A percentile compares a stretch with the other conserved stretches of the same genome.
Conservation (phyloP, 148 eudicot genomes). For the Chenopodium formosanum region DNA sequence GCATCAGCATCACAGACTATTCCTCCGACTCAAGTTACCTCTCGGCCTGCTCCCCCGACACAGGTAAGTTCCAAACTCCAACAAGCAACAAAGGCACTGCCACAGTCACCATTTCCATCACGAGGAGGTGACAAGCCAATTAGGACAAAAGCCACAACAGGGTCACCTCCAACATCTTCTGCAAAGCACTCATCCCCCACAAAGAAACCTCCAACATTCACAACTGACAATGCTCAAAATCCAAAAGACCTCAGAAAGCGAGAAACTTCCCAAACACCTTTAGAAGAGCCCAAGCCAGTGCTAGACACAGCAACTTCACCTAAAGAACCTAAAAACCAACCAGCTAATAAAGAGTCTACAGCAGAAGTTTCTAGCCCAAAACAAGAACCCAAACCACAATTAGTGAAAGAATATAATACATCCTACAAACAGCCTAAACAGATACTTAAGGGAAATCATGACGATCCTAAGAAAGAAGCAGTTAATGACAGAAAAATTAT, state of each 20-base stretch:
- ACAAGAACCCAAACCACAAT: slow-evolving; percentile 15
- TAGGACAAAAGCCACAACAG: slow-evolving; percentile 1
- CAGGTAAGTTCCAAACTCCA: slow-evolving; percentile 14
- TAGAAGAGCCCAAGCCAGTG: slow-evolving; percentile 22
- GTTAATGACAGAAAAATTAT: neutral
- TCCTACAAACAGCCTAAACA: slow-evolving; percentile 23
- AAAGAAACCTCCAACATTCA: slow-evolving; percentile 16
- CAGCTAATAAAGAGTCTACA: slow-evolving; percentile 20
- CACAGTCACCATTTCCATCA: slow-evolving; percentile 29
- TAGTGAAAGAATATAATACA: slow-evolving; percentile 17
- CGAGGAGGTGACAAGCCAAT: slow-evolving; percentile 11
- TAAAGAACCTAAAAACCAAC: slow-evolving; percentile 9
- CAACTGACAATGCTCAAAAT: slow-evolving; percentile 23
- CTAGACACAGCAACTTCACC: neutral
- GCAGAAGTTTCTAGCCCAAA: slow-evolving; percentile 9
- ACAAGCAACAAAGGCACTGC: slow-evolving; percentile 8
- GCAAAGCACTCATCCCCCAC: slow-evolving; percentile 23
- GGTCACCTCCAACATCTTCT: slow-evolving; percentile 21
- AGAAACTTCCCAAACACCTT: slow-evolving; percentile 15
- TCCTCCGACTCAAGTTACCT: slow-evolving; percentile 17
- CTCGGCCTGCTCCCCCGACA: slow-evolving; percentile 22
- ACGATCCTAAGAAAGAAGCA: slow-evolving; percentile 19
- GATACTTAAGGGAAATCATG: slow-evolving; percentile 11
- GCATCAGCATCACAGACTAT: slow-evolving; percentile 26
- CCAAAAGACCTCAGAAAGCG: slow-evolving; percentile 16